Conservation (phyloP, 148 eudicot genomes). For the Arbutus unedo region DNA sequence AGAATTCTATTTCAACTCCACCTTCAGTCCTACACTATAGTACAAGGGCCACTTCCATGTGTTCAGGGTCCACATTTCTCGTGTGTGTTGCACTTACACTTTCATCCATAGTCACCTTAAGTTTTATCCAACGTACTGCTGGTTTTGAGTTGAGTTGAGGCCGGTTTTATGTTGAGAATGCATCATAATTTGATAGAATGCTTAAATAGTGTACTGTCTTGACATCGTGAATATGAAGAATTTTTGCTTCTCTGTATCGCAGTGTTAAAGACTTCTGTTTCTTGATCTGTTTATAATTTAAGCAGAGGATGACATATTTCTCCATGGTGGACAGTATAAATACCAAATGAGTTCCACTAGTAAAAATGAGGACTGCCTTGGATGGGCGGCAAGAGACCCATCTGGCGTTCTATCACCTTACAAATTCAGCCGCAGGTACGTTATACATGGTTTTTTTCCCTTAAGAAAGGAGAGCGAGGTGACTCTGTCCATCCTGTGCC, state of each 20-base stretch:
- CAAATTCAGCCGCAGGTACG: constrained; percentile 69
- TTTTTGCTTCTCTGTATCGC: background rate
- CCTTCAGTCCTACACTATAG: background rate
- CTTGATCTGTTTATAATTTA: background rate
- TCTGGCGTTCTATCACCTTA: constrained; percentile 81
- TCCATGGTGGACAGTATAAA: constrained; percentile 18
- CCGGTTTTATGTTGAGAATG: background rate
- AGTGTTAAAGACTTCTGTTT: background rate
- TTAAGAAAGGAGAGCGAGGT: constrained; percentile 1
- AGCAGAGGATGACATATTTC: background rate
- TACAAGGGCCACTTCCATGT: background rate
- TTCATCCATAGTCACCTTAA: background rate
- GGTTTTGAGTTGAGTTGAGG: background rate
- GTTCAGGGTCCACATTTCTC: background rate
- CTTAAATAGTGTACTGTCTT: background rate
- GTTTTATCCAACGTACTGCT: background rate
- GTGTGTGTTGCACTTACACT: background rate
- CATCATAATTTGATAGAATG: background rate
- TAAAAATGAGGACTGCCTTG: constrained; percentile 49
- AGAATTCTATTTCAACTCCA: background rate
- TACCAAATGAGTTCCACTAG: constrained; percentile 30
- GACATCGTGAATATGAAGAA: background rate
- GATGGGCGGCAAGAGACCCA: constrained; percentile 80
- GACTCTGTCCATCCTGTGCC: background rate
- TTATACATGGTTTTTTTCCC: background rate